Base-by-base conservation (phyloP, 306 rosid species). In the Cyamopsis tetragonoloba region DNA sequence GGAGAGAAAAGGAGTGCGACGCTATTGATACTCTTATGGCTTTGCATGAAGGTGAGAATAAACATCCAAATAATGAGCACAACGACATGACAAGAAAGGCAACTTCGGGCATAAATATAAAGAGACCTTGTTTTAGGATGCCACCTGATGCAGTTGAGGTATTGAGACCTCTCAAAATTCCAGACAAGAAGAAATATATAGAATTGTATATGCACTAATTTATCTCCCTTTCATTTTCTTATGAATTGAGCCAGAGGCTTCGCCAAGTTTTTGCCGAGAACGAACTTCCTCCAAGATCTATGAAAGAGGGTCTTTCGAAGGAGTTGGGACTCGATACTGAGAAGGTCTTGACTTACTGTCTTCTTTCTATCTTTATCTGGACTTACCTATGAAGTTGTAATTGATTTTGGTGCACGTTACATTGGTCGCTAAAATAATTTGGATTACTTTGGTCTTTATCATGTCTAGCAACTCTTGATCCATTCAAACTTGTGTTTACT, bases 11-110 rank as follows among this genome's bases (percentile, higher is more conserved):
- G 77, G 96, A 88, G 62, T 85, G 87, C 51, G 96, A 88, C 79
- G 96, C 95, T 23, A 87, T 88, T 32, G 81, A 86, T 64, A 88
- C 95, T 43, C 95, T 91, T 28, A 88, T 88, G 91, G 85, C 91
- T 41, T 91, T 88, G 68, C 83, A 82, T 76, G 89, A 85, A 73
- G 76, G 89, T 42, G 86, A 88, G 57, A 72, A 77, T 59, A 83
- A 42, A 44, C n/a, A 44, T 77, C 77, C 74, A 15, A 71, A 60
- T 63, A 59, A 42, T 15, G 82, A 72, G 56, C 34, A 48, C 23
- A 43, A 28, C 9, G 71, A 76, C 46, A 49, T 34, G 56, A 47
- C 55, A 24, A 61, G 41, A 27, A 48, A 76, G 49, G 71, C 4
- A 47, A 58, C 77, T 74, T 23, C 74, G 1, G 81, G 64, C 26